Conservation (phyloP, 2,329 filamentous ascomycete genomes). For the Emergomyces pasteurianus region DNA sequence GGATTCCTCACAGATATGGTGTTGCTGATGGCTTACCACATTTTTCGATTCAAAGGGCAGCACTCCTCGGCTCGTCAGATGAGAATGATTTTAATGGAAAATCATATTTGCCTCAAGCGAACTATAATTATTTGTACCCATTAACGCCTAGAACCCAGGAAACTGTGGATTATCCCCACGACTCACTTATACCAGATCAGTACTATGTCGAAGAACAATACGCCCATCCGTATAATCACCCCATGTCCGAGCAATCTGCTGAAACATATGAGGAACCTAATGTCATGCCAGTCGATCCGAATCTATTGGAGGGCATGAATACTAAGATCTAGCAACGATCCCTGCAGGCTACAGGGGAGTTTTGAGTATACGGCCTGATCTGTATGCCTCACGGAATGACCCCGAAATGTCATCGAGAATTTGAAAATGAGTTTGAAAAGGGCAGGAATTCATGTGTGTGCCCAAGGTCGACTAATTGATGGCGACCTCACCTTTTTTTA, state of each 20-base stretch:
- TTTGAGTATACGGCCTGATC: neutral
- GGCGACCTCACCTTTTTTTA: neutral
- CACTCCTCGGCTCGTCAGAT: neutral
- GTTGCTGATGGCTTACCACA: neutral
- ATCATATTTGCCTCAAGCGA: no score
- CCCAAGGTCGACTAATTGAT: neutral
- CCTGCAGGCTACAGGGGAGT: neutral
- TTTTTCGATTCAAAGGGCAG: neutral
- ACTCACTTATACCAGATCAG: neutral
- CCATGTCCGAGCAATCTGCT: neutral
- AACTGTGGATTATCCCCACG: neutral
- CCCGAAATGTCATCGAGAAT: neutral
- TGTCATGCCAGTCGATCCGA: neutral
- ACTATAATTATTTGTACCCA: neutral
- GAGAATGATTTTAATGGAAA: neutral
- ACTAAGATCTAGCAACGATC: neutral
- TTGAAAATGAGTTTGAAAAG: neutral
- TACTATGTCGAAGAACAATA: neutral
- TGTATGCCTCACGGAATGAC: neutral
- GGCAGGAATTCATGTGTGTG: neutral
- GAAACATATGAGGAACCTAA: neutral
- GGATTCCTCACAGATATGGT: neutral
- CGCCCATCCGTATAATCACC: neutral
- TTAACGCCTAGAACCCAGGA: neutral
- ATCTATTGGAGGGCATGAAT: neutral